phyloP scores from a whole-genome alignment of 495 filamentous ascomycete genomes.

The Tuber microsphaerosporum region DNA sequence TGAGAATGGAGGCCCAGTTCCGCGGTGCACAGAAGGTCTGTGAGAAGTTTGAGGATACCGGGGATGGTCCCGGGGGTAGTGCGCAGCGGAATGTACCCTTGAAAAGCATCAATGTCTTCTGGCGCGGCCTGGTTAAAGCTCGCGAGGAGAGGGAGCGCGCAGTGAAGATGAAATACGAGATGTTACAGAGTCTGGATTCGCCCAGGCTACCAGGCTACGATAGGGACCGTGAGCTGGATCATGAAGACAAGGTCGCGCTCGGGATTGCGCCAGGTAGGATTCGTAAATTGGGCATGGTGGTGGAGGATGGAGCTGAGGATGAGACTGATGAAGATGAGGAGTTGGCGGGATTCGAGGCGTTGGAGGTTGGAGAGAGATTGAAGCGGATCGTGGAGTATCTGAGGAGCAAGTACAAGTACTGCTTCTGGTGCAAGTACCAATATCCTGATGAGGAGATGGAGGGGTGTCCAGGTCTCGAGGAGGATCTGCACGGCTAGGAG shows the following conservation, averaged over 20 bases:
- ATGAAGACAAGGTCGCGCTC: constrained; percentile 53
- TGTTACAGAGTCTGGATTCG: constrained; percentile 58
- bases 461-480: constrained; percentile 79
- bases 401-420: constrained; percentile 67
- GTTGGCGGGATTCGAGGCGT: constrained; percentile 71
- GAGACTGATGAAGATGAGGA: constrained; percentile 75
- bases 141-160: constrained; percentile 65
- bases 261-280: constrained; percentile 38
- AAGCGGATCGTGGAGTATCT: constrained; percentile 59
- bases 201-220: constrained; percentile 50
- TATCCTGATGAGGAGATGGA: constrained; percentile 71
- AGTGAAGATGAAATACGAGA: constrained; percentile 58
- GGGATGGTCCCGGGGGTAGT: constrained; percentile 17
- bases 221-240: constrained; percentile 49
- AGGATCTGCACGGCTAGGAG: constrained; percentile 80
- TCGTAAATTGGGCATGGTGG: constrained; percentile 6
- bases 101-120: constrained; percentile 67
- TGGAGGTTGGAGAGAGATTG: constrained; percentile 59
- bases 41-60: constrained; percentile 47
- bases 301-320: constrained; percentile 50
- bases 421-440: constrained; percentile 89
- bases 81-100: constrained; percentile 48
- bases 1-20: constrained; percentile 58
- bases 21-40: constrained; percentile 73
- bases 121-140: constrained; percentile 62